These are phyloP conservation scores for Fusarium odoratissimum DNA, from an alignment of 2,329 filamentous ascomycete species.

Conservation along the genomic window DNA sequence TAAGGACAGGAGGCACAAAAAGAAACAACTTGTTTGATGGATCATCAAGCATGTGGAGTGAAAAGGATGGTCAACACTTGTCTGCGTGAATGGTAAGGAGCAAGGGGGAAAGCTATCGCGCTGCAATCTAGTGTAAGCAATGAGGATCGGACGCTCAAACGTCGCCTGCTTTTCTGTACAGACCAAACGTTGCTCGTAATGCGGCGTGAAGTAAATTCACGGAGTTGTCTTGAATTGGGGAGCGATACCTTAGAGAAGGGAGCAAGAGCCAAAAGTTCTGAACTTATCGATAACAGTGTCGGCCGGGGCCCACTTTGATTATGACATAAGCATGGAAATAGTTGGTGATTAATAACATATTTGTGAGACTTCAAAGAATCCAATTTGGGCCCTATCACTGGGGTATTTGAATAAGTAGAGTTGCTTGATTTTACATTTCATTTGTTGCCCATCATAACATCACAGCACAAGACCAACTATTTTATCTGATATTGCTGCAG, in stretches of 20 bases:
- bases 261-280: slow-evolving; percentile 6
- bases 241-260: slow-evolving; percentile 2
- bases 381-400: not conserved
- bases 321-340: slow-evolving; percentile 22
- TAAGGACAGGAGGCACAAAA: slow-evolving; percentile 1
- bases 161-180: slow-evolving; percentile 1
- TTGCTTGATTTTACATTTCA: slow-evolving; percentile 30
- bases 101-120: slow-evolving; percentile 9
- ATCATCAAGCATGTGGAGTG: slow-evolving; percentile 21
- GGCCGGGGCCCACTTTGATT: not conserved
- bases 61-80: slow-evolving; percentile 40
- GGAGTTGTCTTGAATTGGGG: not conserved
- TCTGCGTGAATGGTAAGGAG: slow-evolving; percentile 32
- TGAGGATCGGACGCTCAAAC: not conserved
- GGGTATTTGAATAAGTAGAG: slow-evolving; percentile 6
- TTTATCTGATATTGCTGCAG: slow-evolving; percentile 10
- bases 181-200: not conserved
- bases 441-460: slow-evolving; percentile 13
- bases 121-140: slow-evolving; percentile 6
- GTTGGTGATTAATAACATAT: not conserved
- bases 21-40: slow-evolving; percentile 13
- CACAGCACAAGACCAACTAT: slow-evolving; percentile 28
- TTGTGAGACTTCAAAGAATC: not conserved
- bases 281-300: slow-evolving; percentile 22
- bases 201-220: not conserved